A percentile compares a stretch with the other conserved stretches of the same genome.
Evolutionary conservation across 2,329 filamentous ascomycete genomes (phyloP).

Genomic region (Tolypocladium nubicola): DNA sequence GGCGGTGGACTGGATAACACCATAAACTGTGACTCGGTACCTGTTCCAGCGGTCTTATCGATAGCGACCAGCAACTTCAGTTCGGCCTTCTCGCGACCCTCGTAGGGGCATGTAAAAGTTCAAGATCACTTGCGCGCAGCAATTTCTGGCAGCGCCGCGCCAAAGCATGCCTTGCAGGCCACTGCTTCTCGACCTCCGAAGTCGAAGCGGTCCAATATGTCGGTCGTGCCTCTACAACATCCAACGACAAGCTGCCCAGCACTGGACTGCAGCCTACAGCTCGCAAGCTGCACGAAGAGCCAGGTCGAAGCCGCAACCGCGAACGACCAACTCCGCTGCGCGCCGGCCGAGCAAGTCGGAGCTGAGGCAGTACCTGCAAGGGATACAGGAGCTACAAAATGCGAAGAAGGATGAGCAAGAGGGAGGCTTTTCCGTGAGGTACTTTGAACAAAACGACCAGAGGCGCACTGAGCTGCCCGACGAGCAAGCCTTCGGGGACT

Average conservation of each 20-base stretch:
- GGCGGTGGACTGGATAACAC: constrained; percentile 15
- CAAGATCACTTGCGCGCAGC: not conserved
- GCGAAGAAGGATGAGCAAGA: constrained; percentile 8
- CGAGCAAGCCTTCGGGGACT: constrained; percentile 29
- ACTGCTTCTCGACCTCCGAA: constrained; percentile 22
- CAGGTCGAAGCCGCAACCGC: constrained; percentile 9
- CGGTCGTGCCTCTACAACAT: constrained; percentile 24
- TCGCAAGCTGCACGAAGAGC: constrained; percentile 13
- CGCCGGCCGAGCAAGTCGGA: constrained; percentile 16
- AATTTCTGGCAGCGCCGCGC: not conserved
- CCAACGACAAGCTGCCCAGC: constrained; percentile 14
- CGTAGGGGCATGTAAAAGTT: not conserved
- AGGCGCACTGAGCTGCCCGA: constrained; percentile 25
- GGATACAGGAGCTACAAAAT: constrained; percentile 14
- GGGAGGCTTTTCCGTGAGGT: constrained; percentile 25
- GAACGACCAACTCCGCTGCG: constrained; percentile 7
- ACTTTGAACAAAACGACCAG: constrained; percentile 35
- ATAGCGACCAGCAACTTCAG: constrained; percentile 11
- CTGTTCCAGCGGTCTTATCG: constrained; percentile 15
- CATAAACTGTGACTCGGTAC: not conserved
- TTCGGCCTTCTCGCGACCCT: not conserved
- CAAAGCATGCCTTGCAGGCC: constrained; percentile 24
- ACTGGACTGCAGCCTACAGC: constrained; percentile 22
- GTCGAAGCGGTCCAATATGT: constrained; percentile 24
- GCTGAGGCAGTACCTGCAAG: constrained; percentile 15